Base-by-base conservation (phyloP, 2,329 filamentous ascomycete species). In the Alternaria sp. region DNA sequence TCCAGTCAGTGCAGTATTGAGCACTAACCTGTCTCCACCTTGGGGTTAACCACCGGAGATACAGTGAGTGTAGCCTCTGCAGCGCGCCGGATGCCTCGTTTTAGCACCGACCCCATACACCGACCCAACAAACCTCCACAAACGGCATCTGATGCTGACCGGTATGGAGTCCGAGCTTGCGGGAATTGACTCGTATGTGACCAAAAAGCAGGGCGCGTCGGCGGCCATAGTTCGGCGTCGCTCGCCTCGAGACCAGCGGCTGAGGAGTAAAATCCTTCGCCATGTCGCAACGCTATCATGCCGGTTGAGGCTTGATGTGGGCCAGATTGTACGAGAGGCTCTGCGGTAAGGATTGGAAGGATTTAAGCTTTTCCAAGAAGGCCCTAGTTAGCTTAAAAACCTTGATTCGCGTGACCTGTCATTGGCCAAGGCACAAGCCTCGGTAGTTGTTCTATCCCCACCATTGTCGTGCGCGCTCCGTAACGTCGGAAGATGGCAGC, bases 161-260 rank as follows among this genome's bases (percentile, higher is more conserved):
- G 61, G 57, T 64, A 63, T 68, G 65, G 61, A 63, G 65, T 60
- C 57, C 48, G 45, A 36, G 25, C 51, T 41, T 51, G 48, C 55
- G 59, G 51, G 32, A 62, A 52, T 43, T 36, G 54, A 59, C 53
- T 55, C 54, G 57, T 48, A 59, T 49, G 32, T 41, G 50, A 54
- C 41, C 46, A 48, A 41, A 43, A 41, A 56, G 40, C 54, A 55
- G 40, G 51, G 22, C 38, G 36, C n/a, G 49, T 27, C 27, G 18
- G 59, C 59, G 54, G 56, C 55, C 44, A 64, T 62, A 62, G 46
- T 58, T 61, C 54, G 60, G 55, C 59, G 36, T 59, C 41, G 61
- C 44, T 44, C 44, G 52, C 46, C 48, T 59, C 43, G 38, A 50
- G 22, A 28, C 44, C 44, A 56, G 63, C 59, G 65, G 62, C 58